These are phyloP conservation scores for Lanmaoa pseudosensibilis DNA, from an alignment of 768 basidiomycete genomes.

Conservation along the genomic window DNA sequence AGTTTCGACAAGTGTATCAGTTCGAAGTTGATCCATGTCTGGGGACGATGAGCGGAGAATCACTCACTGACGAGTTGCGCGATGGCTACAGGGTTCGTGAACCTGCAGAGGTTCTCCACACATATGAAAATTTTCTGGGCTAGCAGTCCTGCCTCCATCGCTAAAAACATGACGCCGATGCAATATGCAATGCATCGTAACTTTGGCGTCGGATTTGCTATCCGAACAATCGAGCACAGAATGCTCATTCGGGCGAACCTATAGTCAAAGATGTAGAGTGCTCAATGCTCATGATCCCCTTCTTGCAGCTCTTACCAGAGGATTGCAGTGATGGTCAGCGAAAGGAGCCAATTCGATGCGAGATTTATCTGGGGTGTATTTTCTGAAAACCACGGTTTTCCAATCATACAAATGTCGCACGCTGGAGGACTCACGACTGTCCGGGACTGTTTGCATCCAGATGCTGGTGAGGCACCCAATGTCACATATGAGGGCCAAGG, in stretches of 20 bases:
- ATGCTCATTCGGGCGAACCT: conserved; percentile 32
- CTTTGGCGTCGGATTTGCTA: conserved; percentile 14
- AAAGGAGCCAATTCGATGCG: conserved; percentile 17
- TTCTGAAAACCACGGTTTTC: neutral
- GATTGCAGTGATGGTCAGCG: conserved; percentile 18
- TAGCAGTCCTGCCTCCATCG: conserved; percentile 14
- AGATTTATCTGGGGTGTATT: neutral
- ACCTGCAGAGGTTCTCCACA: neutral
- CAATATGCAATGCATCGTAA: conserved; percentile 15
- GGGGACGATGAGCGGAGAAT: neutral
- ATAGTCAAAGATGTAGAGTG: neutral
- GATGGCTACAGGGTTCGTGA: conserved; percentile 11
- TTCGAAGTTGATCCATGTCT: neutral
- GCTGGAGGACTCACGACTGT: conserved; percentile 8
- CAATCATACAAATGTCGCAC: neutral
- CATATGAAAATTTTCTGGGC: conserved; percentile 22
- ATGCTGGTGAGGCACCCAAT: conserved; percentile 19
- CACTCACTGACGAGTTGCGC: conserved; percentile 27
- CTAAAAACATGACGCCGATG: conserved; percentile 18
- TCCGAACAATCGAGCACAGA: conserved; percentile 25
- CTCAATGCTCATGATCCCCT: too few relatives aligned
- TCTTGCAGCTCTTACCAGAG: conserved; percentile 20
- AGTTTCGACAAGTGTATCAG: neutral
- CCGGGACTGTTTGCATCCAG: conserved; percentile 13
- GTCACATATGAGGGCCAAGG: conserved; percentile 23